phyloP scores from a whole-genome alignment of 805 yeast genomes.

The Wickerhamomyces alni region DNA sequence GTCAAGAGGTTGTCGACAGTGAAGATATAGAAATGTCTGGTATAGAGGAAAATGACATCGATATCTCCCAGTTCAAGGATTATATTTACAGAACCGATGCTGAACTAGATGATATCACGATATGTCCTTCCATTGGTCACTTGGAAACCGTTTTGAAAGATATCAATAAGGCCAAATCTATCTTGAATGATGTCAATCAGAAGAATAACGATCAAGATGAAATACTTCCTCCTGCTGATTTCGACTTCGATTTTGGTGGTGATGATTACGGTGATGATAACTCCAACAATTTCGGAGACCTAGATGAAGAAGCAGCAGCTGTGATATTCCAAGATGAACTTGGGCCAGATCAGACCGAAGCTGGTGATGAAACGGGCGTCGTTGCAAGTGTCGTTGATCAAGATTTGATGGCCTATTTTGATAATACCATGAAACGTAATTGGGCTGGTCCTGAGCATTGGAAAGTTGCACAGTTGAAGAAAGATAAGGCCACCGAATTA shows the following conservation, averaged over 20 bases:
- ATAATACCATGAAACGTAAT: slow-evolving; percentile 55
- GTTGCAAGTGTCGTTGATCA: slow-evolving; percentile 39
- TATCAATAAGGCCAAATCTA: slow-evolving; percentile 43
- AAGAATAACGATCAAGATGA: slow-evolving; percentile 16
- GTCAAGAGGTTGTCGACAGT: slow-evolving; percentile 10
- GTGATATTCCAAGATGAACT: slow-evolving; percentile 18
- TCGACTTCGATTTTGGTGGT: slow-evolving; percentile 12
- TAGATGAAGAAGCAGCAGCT: slow-evolving; percentile 19
- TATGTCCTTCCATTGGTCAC: slow-evolving; percentile 71
- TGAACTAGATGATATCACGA: slow-evolving; percentile 27
- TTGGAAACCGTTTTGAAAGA: slow-evolving; percentile 54
- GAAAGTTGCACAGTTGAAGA: slow-evolving; percentile 65
- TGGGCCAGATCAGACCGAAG: slow-evolving; percentile 11
- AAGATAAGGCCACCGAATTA: slow-evolving; percentile 14
- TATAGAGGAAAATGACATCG: slow-evolving; percentile 23
- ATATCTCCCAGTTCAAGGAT: slow-evolving; percentile 15
- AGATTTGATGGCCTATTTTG: slow-evolving; percentile 77
- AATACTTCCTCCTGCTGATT: slow-evolving; percentile 10
- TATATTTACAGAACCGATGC: slow-evolving; percentile 26
- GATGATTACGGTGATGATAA: slow-evolving; percentile 12
- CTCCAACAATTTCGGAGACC: slow-evolving; percentile 18
- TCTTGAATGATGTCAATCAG: slow-evolving; percentile 34
- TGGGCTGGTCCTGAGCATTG: slow-evolving; percentile 96
- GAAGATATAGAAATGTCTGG: slow-evolving; percentile 17
- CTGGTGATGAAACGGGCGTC: slow-evolving; percentile 17